Evolutionary conservation across 768 basidiomycete genomes (phyloP), one percentile per base, ranked within the genome.

Genomic region (Pleurotus sapidus): DNA sequence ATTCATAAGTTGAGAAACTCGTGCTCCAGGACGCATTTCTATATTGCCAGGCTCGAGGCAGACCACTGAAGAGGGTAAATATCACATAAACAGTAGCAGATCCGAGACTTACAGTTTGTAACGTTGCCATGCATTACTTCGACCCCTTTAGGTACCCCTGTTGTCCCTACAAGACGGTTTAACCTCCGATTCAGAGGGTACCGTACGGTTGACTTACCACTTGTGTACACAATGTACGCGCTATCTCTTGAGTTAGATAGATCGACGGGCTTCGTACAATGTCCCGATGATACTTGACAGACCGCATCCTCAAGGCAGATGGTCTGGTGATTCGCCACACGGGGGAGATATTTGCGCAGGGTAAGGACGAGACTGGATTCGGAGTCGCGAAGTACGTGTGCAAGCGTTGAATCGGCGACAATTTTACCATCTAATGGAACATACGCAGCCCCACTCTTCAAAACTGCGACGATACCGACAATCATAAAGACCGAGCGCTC

Each of bases 1-100:
- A 60, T 86, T 85, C 68, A 87, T 75, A 20, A 86, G 69, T 61
- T 86, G 84, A 6, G 83, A 77, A 18, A 86, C 82, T 9, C 81
- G 76, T 27, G 76, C 62, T 11, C 84, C 83, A 1, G 82, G 81
- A n/a, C 66, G 59, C 81, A 87, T 84, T 30, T 77, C 76, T 8
- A 85, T 71, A 60, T 81, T 84, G n/a, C 83, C 84, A 23, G 84
- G 84, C 20, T 15, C 14, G 3, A 54, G 39, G 39, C 74, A 58
- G 69, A 74, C 57, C 65, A 65, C 62, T 74, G 73, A 59, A 65
- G 60, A 71, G 73, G 34, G 56, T 58, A 61, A 54, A 59, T 55
- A 34, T 49, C 47, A 1, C 57, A 38, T 45, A 25, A 43, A 25
- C n/a, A 7, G 24, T 18, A 25, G 34, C 24, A 50, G 42, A 8